These are phyloP conservation scores for Zoysia pacifica DNA, from an alignment of 176 grass and related monocot genomes.

Conservation along the genomic window DNA sequence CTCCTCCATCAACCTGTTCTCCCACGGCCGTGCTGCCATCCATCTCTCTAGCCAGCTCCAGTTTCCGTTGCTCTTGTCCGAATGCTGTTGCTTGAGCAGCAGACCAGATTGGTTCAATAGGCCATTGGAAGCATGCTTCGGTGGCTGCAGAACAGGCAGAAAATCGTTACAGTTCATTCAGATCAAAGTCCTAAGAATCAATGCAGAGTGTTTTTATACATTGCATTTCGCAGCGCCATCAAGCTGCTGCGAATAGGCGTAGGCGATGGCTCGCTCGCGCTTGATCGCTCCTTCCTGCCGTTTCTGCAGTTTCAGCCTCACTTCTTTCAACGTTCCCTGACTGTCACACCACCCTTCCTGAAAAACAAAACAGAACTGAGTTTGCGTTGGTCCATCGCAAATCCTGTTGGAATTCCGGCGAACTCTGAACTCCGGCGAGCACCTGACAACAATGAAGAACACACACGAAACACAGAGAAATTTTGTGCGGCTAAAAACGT, in stretches of 20 bases:
- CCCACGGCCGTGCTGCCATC: constrained; percentile 93
- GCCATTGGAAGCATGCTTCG: constrained; percentile 41
- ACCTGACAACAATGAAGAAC: no score
- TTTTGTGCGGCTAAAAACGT: no score
- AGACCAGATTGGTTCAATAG: constrained; percentile 44
- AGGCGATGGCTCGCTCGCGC: constrained; percentile 80
- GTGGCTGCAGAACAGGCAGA: constrained; percentile 49
- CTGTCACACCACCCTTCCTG: constrained; percentile 99
- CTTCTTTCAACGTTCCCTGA: constrained; percentile 69
- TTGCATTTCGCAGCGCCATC: constrained; percentile 40
- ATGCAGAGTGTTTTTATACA: not conserved
- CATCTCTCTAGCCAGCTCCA: constrained; percentile 98
- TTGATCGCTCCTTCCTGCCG: constrained; percentile 83
- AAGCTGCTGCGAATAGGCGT: constrained; percentile 66
- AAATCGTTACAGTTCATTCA: not conserved
- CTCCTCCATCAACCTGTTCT: constrained; percentile 84
- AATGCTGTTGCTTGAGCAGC: constrained; percentile 57
- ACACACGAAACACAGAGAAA: no score
- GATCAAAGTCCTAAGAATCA: not conserved
- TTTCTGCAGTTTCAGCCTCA: constrained; percentile 84
- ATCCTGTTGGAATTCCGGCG: not conserved
- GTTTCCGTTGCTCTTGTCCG: constrained; percentile 64
- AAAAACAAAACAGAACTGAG: constrained; percentile 11
- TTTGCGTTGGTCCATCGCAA: not conserved
- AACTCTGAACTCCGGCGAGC: no score